Evolutionary conservation across 1,284 basidiomycete genomes (phyloP), one percentile per base, ranked within the genome.

Genomic region (Leccinum fuscescens): DNA sequence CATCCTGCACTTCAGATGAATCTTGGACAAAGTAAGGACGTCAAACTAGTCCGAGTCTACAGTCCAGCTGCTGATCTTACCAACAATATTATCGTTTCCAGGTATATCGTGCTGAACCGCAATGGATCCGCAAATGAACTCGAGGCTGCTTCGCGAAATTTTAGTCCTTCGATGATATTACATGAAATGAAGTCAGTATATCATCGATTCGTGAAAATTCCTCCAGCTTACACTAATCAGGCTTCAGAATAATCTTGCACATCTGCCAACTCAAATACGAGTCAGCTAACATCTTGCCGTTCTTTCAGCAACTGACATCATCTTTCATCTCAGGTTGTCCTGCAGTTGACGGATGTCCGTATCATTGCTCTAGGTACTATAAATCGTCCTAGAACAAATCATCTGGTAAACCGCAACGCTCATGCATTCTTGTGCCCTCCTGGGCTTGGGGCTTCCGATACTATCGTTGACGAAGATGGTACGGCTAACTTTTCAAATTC

Each of bases 1-100:
- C 84, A 2, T 79, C 80, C 22, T 92, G 90, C 68, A 90, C 89
- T n/a, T 73, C 82, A 6, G 88, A 90, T 65, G 90, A 92, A 74
- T 78, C 88, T 22, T 92, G 90, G 90, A 92, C 89, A 51, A 90
- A 85, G 87, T 91, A 69, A 64, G 79, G 66, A 11, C 51, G 46
- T 22, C 46, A 48, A 48, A 22, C 22, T 9, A 24, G 39, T 35
- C 33, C 9, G 7, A 17, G 24, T n/a, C 7, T 17, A 33, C 6
- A 17, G 22, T 37, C 14, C 54, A 51, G 31, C 31, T 22, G 68
- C 49, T 31, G 69, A 62, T 42, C 51, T 58, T n/a, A 35, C 24
- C 2, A 7, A 56, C 17, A 42, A 42, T 42, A 42, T 42, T 6
- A 5, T 11, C 39, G 12, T 56, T 52, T 37, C 50, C 59, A 91